Conservation (phyloP, 257 asterid species). For the Oldenlandia corymbosa region DNA sequence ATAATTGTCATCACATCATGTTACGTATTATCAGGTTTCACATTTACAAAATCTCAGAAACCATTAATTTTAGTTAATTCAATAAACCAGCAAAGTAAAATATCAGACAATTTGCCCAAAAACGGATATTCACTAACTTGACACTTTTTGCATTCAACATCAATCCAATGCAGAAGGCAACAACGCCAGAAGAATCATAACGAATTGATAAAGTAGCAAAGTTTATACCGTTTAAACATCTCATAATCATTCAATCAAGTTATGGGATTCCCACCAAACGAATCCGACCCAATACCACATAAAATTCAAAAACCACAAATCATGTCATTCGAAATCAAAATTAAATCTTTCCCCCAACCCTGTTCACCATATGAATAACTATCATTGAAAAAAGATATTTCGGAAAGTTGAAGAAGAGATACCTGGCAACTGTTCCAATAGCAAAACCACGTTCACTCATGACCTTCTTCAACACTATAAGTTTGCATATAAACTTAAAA, state of each 20-base stretch:
- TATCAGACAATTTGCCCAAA: neutral
- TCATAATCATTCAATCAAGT: slow-evolving; percentile 2
- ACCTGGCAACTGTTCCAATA: slow-evolving; percentile 5
- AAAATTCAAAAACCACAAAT: neutral
- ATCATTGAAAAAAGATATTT: slow-evolving; percentile 1
- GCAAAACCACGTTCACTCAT: slow-evolving; percentile 9
- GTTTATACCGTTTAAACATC: neutral
- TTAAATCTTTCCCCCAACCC: slow-evolving; percentile 8
- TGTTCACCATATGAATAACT: neutral
- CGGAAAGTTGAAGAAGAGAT: slow-evolving; percentile 1
- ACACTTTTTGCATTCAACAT: neutral
- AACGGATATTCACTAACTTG: neutral
- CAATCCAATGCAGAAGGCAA: neutral
- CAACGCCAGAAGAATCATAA: neutral
- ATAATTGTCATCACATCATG: neutral
- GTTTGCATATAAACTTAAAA: neutral
- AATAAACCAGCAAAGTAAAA: neutral
- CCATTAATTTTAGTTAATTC: neutral
- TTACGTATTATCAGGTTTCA: no score
- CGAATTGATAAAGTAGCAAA: neutral
- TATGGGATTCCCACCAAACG: slow-evolving; percentile 6
- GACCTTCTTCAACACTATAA: neutral
- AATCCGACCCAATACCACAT: slow-evolving; percentile 8
- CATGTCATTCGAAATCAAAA: neutral
- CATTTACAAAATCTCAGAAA: neutral